These are phyloP conservation scores for Starmerella scarabaei DNA, from an alignment of 805 yeast species.

Conservation along the genomic window DNA sequence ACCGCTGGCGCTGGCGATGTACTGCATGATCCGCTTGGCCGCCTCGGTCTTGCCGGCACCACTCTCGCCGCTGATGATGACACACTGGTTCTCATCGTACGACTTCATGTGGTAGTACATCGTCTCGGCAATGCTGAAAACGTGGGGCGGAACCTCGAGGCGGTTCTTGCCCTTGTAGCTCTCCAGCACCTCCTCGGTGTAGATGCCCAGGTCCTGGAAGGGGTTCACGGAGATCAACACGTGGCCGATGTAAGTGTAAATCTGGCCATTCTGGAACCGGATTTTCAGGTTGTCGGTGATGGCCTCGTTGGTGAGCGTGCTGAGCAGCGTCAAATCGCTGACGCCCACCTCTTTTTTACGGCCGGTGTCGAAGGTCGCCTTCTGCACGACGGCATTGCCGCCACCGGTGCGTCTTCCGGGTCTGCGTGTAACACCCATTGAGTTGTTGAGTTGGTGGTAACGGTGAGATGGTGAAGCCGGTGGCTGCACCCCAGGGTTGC, in stretches of 20 bases:
- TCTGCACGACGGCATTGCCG: constrained; percentile 52
- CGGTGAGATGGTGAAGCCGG: constrained; percentile 1
- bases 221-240: constrained; percentile 94
- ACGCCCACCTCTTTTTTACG: constrained; percentile 98
- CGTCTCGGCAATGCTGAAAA: constrained; percentile 91
- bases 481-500: background rate
- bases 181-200: constrained; percentile 63
- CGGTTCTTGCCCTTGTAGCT: constrained; percentile 84
- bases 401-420: constrained; percentile 49
- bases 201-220: constrained; percentile 89
- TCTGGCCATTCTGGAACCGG: constrained; percentile 77
- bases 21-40: constrained; percentile 95
- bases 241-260: constrained; percentile 88
- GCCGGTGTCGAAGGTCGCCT: constrained; percentile 77
- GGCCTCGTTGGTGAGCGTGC: constrained; percentile 80
- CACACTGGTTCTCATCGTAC: constrained; percentile 90
- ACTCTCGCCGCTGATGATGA: constrained; percentile 91
- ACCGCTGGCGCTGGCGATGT: constrained; percentile 76
- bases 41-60: constrained; percentile 99
- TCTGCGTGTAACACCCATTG: constrained; percentile 68
- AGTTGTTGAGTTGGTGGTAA: background rate
- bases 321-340: constrained; percentile 77
- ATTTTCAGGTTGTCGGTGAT: constrained; percentile 84
- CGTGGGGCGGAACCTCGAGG: constrained; percentile 95
- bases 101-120: constrained; percentile 94